Evolutionary conservation across 495 filamentous ascomycete genomes (phyloP), one percentile per base, ranked within the genome.

Genomic region (Xylaria castorea): DNA sequence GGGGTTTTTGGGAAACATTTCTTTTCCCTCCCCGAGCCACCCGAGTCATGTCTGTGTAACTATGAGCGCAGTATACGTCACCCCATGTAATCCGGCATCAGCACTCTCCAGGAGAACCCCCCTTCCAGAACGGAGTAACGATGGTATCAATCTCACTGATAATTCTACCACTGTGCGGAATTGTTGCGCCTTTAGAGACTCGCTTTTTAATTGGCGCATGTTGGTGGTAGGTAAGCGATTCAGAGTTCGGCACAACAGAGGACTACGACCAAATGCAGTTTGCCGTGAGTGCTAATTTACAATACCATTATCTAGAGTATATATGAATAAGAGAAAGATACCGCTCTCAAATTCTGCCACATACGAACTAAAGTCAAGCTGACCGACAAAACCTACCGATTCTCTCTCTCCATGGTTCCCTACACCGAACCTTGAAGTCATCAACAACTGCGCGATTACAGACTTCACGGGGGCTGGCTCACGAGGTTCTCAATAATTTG

Each of bases 11-110:
- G 18, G 60, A 30, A 44, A 65, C 36, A 48, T 44, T 71, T 71
- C 38, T 46, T 71, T 71, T 71, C 58, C 32, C 46, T 22, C n/a
- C 46, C 22, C 60, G 44, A 71, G 68, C 57, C 68, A 71, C 68
- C 48, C 62, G 44, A 65, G 48, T 62, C 69, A 65, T 40, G 69
- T 25, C 22, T 71, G 48, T 71, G 69, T 65, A 65, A 71, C 69
- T 65, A 32, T 42, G 11, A 48, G 32, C 51, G 11, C 50, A 5
- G 50, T 62, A 3, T 70, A 62, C 57, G 68, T 64, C 68, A 71
- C 58, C 40, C 27, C 58, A 63, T 62, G 68, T 50, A 58, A 62
- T 70, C 57, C 7, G 55, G 44, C 14, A 25, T 22, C n/a, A 53
- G 32, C 46, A 40, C 4, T 34, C 50, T 58, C 16, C 30, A 18